phyloP scores from a whole-genome alignment of 2,329 filamentous ascomycete species.

The Monosporascus sp. region DNA sequence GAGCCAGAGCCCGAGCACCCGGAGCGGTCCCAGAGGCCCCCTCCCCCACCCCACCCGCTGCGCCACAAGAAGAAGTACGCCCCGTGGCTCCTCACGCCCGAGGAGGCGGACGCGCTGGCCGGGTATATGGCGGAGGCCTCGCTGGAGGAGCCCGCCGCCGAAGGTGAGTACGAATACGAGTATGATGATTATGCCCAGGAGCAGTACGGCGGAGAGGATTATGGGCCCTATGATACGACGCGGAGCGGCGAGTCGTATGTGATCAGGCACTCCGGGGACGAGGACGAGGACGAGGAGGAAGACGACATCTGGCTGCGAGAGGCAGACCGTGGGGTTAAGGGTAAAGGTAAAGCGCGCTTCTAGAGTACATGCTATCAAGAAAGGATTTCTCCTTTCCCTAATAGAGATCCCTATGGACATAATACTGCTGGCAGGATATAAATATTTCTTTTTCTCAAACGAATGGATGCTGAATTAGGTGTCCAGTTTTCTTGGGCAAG shows the following conservation, averaged over 20 bases:
- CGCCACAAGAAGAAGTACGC: not conserved
- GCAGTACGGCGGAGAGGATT: too few species aligned
- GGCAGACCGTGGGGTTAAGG: constrained; percentile 4
- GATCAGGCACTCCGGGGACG: not conserved
- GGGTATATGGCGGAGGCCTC: not conserved
- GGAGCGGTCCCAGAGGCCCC: not conserved
- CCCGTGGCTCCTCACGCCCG: not conserved
- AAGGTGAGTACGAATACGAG: not conserved
- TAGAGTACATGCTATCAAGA: not conserved
- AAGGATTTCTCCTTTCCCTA: too few species aligned
- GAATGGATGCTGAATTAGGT: too few species aligned
- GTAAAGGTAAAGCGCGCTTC: not conserved
- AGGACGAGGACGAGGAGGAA: not conserved
- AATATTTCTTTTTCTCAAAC: too few species aligned
- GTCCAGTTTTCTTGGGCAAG: too few species aligned
- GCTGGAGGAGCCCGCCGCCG: not conserved
- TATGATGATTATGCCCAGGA: not conserved
- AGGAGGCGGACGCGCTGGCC: not conserved
- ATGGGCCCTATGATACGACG: not conserved
- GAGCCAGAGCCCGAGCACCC: not conserved
- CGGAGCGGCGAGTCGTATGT: not conserved
- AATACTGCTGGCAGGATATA: too few species aligned
- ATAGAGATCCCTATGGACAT: too few species aligned
- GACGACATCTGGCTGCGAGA: constrained; percentile 17
- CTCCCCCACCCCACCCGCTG: not conserved